Conservation (phyloP, 2,329 filamentous ascomycete genomes). For the Diaporthe vexans region DNA sequence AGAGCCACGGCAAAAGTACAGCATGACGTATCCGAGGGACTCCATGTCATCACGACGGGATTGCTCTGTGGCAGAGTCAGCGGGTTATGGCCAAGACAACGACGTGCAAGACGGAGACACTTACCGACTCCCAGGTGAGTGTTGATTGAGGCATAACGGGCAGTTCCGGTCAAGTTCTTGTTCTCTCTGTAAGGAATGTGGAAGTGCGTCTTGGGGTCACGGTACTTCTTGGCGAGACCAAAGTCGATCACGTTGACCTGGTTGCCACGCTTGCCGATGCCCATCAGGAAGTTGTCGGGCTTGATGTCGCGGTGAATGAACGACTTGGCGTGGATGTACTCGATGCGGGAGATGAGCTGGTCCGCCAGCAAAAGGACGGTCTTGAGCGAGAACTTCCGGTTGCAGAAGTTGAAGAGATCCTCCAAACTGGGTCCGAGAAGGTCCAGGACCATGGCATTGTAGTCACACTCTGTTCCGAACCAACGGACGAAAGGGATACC, state of each 20-base stretch:
- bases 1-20: conserved; percentile 99
- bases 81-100: neutral
- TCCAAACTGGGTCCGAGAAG: conserved; percentile 95
- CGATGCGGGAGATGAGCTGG: conserved; percentile 98
- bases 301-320: conserved; percentile 99
- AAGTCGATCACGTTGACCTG: conserved; percentile 99
- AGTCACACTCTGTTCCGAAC: conserved; percentile 99
- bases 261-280: conserved; percentile 98
- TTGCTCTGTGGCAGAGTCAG: conserved; percentile 77
- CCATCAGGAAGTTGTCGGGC: conserved; percentile 99
- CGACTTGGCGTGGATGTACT: conserved; percentile 99
- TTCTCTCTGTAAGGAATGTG: conserved; percentile 99
- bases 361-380: conserved; percentile 96
- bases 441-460: conserved; percentile 99
- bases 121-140: conserved; percentile 94
- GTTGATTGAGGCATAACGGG: conserved; percentile 98
- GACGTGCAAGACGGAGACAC: conserved; percentile 49
- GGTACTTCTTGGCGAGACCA: conserved; percentile 99
- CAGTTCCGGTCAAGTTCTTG: conserved; percentile 99
- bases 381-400: conserved; percentile 99
- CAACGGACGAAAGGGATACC: conserved; percentile 99
- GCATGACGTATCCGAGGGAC: conserved; percentile 98
- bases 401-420: conserved; percentile 99
- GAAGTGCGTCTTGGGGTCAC: conserved; percentile 99
- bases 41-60: conserved; percentile 99